A percentile compares a stretch with the other conserved stretches of the same genome.
Conservation (phyloP, 2,329 filamentous ascomycete species). For the Didymellaceae sp. region DNA sequence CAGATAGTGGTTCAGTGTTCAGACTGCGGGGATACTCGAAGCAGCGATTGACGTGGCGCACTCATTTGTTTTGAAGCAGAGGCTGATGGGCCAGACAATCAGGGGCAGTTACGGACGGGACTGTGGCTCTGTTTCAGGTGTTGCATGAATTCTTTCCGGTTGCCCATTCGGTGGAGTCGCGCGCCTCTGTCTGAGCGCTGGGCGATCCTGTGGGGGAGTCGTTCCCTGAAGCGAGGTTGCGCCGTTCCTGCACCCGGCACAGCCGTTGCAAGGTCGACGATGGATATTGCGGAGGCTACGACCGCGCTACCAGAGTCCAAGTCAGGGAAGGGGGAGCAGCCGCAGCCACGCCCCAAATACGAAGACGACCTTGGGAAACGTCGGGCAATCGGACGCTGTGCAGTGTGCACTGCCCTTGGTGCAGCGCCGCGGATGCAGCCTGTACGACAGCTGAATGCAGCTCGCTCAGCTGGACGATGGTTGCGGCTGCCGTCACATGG, state of each 20-base stretch:
- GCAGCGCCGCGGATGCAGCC: too few species aligned
- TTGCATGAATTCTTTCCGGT: slow-evolving; percentile 29
- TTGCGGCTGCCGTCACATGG: slow-evolving; percentile 15
- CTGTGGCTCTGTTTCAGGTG: slow-evolving; percentile 40
- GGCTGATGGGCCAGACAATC: slow-evolving; percentile 32
- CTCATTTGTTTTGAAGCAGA: slow-evolving; percentile 42
- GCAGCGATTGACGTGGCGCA: slow-evolving; percentile 22
- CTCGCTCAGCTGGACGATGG: slow-evolving; percentile 12
- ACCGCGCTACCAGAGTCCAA: not conserved
- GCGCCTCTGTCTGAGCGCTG: slow-evolving; percentile 17
- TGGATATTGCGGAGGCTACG: slow-evolving; percentile 3
- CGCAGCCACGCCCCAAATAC: slow-evolving; percentile 1
- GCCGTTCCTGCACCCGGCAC: slow-evolving; percentile 11
- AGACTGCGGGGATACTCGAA: slow-evolving; percentile 23
- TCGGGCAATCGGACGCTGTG: too few species aligned
- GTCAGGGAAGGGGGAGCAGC: slow-evolving; percentile 12
- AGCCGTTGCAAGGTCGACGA: slow-evolving; percentile 5
- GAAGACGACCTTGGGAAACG: not conserved
- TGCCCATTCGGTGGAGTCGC: slow-evolving; percentile 19
- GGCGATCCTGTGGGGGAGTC: slow-evolving; percentile 23
- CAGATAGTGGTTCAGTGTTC: slow-evolving; percentile 21
- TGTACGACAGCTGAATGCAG: slow-evolving; percentile 14
- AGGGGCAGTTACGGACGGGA: slow-evolving; percentile 39
- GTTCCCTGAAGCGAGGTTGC: slow-evolving; percentile 11
- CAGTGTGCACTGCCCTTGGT: too few species aligned